Evolutionary conservation across 2,329 filamentous ascomycete species (phyloP).

Genomic region (Clonostachys rosea): DNA sequence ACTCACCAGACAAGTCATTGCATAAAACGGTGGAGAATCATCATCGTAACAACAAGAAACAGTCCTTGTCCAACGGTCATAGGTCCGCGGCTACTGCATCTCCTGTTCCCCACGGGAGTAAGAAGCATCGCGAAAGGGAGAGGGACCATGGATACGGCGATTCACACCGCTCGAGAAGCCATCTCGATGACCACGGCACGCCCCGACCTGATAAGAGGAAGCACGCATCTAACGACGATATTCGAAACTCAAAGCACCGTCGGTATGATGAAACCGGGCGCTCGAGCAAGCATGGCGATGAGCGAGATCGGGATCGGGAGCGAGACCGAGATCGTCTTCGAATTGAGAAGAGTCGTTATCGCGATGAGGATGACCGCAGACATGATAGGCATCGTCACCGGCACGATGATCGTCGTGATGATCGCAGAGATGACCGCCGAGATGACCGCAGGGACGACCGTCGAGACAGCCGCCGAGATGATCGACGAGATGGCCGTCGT

Average conservation of each 20-base stretch:
- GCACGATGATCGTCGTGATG: conserved; percentile 22
- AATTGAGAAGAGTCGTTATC: conserved; percentile 9
- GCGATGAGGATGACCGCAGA: conserved; percentile 15
- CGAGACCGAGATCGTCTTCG: conserved; percentile 21
- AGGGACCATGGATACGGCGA: conserved; percentile 39
- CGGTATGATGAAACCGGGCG: conserved; percentile 33
- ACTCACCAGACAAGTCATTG: conserved; percentile 69
- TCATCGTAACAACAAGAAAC: conserved; percentile 89
- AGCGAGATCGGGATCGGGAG: conserved; percentile 21
- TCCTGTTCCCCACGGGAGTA: conserved; percentile 50
- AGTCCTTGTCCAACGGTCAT: conserved; percentile 49
- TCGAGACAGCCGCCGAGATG: conserved; percentile 12
- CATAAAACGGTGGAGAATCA: conserved; percentile 86
- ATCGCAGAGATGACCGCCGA: conserved; percentile 14
- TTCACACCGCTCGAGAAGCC: conserved; percentile 40
- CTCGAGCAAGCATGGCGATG: conserved; percentile 26
- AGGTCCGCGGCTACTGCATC: conserved; percentile 66
- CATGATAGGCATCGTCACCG: conserved; percentile 26
- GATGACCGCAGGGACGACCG: conserved; percentile 15
- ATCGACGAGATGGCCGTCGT: conserved; percentile 3
- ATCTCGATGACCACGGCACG: conserved; percentile 44
- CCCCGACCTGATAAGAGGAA: conserved; percentile 58
- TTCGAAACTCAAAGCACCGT: conserved; percentile 34
- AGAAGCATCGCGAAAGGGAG: conserved; percentile 42
- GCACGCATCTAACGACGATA: conserved; percentile 44